These are phyloP conservation scores for Yamadazyma siamensis DNA, from an alignment of 1,139 yeast species.

Conservation along the genomic window DNA sequence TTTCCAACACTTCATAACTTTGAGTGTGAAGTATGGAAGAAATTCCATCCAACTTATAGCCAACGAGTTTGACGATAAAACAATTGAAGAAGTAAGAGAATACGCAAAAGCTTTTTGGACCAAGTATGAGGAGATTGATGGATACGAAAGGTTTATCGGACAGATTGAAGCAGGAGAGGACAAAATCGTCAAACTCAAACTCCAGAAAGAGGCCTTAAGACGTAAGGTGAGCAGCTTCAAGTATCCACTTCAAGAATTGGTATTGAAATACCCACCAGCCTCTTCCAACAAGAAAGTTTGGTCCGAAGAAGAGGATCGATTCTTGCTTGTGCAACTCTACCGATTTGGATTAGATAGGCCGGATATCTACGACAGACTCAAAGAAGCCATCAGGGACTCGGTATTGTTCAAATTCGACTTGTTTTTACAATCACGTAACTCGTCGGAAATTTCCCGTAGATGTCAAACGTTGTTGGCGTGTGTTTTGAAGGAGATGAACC, in stretches of 20 bases:
- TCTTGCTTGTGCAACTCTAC: slow-evolving; percentile 60
- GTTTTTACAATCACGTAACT: slow-evolving; percentile 65
- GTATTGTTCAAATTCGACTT: slow-evolving; percentile 68
- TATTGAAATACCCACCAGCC: slow-evolving; percentile 59
- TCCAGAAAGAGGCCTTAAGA: slow-evolving; percentile 66
- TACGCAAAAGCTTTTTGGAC: slow-evolving; percentile 70
- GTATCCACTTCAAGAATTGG: slow-evolving; percentile 64
- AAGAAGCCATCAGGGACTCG: slow-evolving; percentile 57
- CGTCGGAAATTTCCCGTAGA: slow-evolving; percentile 64
- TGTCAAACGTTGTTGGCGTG: slow-evolving; percentile 64
- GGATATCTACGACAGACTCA: slow-evolving; percentile 61
- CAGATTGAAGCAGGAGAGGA: slow-evolving; percentile 80
- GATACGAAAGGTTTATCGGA: slow-evolving; percentile 62
- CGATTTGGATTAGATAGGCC: slow-evolving; percentile 64
- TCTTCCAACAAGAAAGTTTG: slow-evolving; percentile 54
- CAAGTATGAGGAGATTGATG: slow-evolving; percentile 63
- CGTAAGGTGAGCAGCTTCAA: slow-evolving; percentile 58
- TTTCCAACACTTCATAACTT: slow-evolving; percentile 61
- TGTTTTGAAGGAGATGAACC: slow-evolving; percentile 55
- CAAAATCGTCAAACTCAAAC: slow-evolving; percentile 50
- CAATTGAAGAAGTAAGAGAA: slow-evolving; percentile 62
- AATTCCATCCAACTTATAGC: slow-evolving; percentile 60
- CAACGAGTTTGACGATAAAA: slow-evolving; percentile 61
- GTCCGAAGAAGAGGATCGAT: slow-evolving; percentile 74
- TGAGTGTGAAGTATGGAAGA: slow-evolving; percentile 66